These are phyloP conservation scores for Telopea speciosissima DNA, from an alignment of 177 flowering plant species.

Conservation along the genomic window DNA sequence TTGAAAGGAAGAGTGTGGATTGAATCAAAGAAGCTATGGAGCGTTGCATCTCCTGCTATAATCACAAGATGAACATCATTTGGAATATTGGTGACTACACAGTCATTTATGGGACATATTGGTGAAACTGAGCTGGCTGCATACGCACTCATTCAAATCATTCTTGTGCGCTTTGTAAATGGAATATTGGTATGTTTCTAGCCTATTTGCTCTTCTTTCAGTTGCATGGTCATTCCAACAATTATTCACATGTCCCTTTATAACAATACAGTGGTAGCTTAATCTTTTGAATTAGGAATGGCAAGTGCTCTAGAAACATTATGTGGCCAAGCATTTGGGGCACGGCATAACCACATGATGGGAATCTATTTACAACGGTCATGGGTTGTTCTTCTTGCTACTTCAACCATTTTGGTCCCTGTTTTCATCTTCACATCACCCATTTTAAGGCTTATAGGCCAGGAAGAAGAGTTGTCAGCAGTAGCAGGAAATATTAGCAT, in stretches of 20 bases:
- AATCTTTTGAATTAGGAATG: slow-evolving; percentile 19
- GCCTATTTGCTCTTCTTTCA: no score
- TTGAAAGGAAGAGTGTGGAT: no score
- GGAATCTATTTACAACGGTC: slow-evolving; percentile 25
- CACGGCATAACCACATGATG: slow-evolving; percentile 25
- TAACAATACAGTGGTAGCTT: no score
- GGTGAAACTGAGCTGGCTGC: slow-evolving; percentile 22
- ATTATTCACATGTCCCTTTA: not conserved
- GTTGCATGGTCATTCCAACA: not conserved
- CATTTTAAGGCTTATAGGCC: slow-evolving; percentile 16
- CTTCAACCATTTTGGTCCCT: slow-evolving; percentile 11
- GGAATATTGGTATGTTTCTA: slow-evolving; percentile 20
- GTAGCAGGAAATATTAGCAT: slow-evolving; percentile 29
- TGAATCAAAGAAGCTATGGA: no score
- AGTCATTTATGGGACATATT: slow-evolving; percentile 30
- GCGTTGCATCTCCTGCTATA: no score
- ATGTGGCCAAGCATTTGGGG: slow-evolving; percentile 31
- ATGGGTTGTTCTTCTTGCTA: slow-evolving; percentile 13
- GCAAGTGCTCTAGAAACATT: slow-evolving; percentile 22
- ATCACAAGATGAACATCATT: no score
- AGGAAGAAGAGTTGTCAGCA: slow-evolving; percentile 26
- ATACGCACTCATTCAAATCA: slow-evolving; percentile 24
- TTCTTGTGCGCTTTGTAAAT: slow-evolving; percentile 22
- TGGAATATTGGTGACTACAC: no score
- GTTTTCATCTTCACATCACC: slow-evolving; percentile 11